These are phyloP conservation scores for Alopecurus myosuroides DNA, from an alignment of 176 grass and related monocot species.

Conservation along the genomic window DNA sequence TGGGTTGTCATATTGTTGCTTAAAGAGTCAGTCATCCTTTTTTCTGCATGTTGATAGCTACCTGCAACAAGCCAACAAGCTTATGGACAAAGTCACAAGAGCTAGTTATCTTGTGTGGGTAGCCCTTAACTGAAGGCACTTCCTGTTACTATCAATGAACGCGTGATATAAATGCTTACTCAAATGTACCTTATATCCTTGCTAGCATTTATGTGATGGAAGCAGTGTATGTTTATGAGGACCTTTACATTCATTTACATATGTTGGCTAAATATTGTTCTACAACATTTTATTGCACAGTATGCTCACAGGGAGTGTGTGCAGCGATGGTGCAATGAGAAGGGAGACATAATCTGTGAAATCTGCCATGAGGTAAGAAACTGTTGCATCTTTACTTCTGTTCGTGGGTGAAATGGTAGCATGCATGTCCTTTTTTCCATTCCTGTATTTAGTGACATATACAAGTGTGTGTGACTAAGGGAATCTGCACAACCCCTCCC, in stretches of 20 bases:
- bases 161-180: slow-evolving; percentile 3
- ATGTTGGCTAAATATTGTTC: slow-evolving; percentile 15
- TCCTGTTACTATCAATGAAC: neutral
- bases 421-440: neutral
- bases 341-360: slow-evolving; percentile 87
- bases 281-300: slow-evolving; percentile 28
- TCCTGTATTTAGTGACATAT: neutral
- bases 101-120: slow-evolving; percentile 7
- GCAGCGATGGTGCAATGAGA: slow-evolving; percentile 93
- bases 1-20: slow-evolving; percentile 30
- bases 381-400: slow-evolving; percentile 11
- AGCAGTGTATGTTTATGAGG: neutral
- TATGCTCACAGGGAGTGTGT: slow-evolving; percentile 94
- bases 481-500: too few species aligned
- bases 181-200: neutral
- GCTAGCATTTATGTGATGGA: neutral
- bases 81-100: slow-evolving; percentile 32
- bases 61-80: slow-evolving; percentile 11
- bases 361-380: slow-evolving; percentile 78
- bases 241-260: neutral
- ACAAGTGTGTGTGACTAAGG: neutral
- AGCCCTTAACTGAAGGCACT: slow-evolving; percentile 18
- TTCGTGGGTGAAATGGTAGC: neutral
- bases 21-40: slow-evolving; percentile 18
- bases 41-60: slow-evolving; percentile 25